Percentiles rank a stretch among this genome's conserved stretches.
Conservation (phyloP, 2,329 filamentous ascomycete species). For the Claviceps sp. region DNA sequence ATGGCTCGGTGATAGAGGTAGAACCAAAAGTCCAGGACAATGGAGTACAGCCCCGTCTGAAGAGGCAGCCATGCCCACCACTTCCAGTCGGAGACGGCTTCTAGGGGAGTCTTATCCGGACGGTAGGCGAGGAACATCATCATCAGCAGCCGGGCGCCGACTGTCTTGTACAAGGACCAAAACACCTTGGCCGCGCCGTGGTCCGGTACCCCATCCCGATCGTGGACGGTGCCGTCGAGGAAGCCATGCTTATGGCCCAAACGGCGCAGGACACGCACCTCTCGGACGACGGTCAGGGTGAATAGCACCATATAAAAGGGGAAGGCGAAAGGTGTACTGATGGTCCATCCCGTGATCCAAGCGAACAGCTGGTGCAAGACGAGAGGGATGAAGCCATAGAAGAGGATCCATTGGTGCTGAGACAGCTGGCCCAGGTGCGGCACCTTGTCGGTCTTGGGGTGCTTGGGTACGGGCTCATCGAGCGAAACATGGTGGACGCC, state of each 20-base stretch:
- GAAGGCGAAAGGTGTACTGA: conserved; percentile 18
- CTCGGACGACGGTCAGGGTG: conserved; percentile 25
- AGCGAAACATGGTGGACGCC: conserved; percentile 15
- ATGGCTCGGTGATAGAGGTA: conserved; percentile 24
- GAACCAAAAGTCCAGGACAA: conserved; percentile 28
- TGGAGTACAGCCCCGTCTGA: conserved; percentile 15
- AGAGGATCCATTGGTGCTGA: conserved; percentile 25
- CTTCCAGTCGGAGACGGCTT: conserved; percentile 4
- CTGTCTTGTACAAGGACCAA: conserved; percentile 19
- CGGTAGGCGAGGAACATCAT: conserved; percentile 16
- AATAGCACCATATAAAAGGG: conserved; percentile 25
- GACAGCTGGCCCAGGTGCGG: conserved; percentile 18
- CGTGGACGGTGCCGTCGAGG: conserved; percentile 24
- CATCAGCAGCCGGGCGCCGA: conserved; percentile 19
- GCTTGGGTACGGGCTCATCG: conserved; percentile 21
- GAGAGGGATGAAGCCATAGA: conserved; percentile 12
- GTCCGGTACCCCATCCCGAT: conserved; percentile 24
- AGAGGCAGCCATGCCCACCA: conserved; percentile 22
- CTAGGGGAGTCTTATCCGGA: conserved; percentile 12
- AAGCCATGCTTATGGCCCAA: conserved; percentile 26
- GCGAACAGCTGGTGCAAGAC: conserved; percentile 12
- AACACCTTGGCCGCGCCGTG: conserved; percentile 21
- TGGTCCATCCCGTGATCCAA: conserved; percentile 17
- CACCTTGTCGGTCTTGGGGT: conserved; percentile 24
- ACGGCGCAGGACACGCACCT: conserved; percentile 23